These are phyloP conservation scores for Globisporangium sylvaticum DNA, from an alignment of 352 stramenopile species.

Conservation along the genomic window DNA sequence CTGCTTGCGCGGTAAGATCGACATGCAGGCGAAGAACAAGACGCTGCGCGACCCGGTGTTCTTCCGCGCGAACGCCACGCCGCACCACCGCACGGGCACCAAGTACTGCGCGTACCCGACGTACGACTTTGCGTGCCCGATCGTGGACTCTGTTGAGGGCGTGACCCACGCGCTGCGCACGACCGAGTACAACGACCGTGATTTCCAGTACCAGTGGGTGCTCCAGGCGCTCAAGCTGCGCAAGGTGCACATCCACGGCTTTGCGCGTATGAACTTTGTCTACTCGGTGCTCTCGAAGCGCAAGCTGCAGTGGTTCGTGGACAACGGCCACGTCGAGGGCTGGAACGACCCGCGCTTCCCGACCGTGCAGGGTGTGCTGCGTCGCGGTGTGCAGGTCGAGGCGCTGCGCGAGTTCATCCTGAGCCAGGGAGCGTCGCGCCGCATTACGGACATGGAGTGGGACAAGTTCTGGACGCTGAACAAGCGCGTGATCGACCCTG, in stretches of 20 bases:
- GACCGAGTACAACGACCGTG: slow-evolving; percentile 99
- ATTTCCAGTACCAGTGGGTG: slow-evolving; percentile 98
- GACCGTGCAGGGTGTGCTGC: slow-evolving; percentile 95
- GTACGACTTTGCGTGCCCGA: slow-evolving; percentile 99
- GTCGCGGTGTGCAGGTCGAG: slow-evolving; percentile 94
- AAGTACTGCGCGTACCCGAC: slow-evolving; percentile 99
- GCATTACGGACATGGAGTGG: slow-evolving; percentile 99
- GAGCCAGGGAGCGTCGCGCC: slow-evolving; percentile 93
- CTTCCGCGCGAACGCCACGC: slow-evolving; percentile 80
- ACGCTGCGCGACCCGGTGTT: slow-evolving; percentile 87
- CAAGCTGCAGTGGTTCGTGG: slow-evolving; percentile 99
- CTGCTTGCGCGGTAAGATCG: slow-evolving; percentile 92
- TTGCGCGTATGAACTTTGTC: slow-evolving; percentile 99
- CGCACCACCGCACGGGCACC: slow-evolving; percentile 90
- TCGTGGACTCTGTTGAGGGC: slow-evolving; percentile 98
- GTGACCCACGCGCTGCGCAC: slow-evolving; percentile 98
- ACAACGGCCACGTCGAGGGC: slow-evolving; percentile 93
- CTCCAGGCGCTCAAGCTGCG: slow-evolving; percentile 82
- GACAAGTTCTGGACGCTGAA: slow-evolving; percentile 99
- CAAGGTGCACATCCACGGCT: slow-evolving; percentile 91
- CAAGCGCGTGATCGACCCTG: slow-evolving; percentile 97
- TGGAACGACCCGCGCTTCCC: slow-evolving; percentile 99
- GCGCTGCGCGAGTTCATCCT: slow-evolving; percentile 97
- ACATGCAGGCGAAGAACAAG: slow-evolving; percentile 92
- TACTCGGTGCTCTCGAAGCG: slow-evolving; percentile 98